These are phyloP conservation scores for Murraya koenigii DNA, from an alignment of 345 rosid genomes.

Conservation along the genomic window DNA sequence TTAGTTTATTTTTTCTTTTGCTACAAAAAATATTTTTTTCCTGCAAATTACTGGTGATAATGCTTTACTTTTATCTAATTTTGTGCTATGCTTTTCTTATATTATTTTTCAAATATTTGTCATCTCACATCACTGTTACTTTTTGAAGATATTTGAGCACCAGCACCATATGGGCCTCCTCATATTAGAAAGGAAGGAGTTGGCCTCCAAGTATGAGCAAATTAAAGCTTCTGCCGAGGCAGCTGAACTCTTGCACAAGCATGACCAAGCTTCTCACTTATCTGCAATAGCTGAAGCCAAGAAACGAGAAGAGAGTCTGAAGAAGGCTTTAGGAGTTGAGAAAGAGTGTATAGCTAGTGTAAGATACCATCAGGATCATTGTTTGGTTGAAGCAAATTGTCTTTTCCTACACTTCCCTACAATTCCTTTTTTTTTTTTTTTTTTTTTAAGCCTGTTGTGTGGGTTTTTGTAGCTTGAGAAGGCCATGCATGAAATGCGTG, in stretches of 20 bases:
- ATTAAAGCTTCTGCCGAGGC: constrained; percentile 66
- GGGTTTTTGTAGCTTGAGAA: constrained; percentile 69
- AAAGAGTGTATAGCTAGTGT: constrained; percentile 90
- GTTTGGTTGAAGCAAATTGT: constrained; percentile 4
- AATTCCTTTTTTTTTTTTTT: background rate
- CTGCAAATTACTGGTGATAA: background rate
- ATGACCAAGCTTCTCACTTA: constrained; percentile 58
- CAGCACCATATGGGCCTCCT: constrained; percentile 97
- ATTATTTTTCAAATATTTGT: constrained; percentile 10
- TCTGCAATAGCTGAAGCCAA: constrained; percentile 71
- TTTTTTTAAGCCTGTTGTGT: background rate
- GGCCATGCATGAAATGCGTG: constrained; percentile 92
- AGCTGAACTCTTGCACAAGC: constrained; percentile 54
- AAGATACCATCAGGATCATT: constrained; percentile 23
- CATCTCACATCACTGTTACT: constrained; percentile 4
- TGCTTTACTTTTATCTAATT: background rate
- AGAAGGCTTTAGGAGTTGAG: constrained; percentile 81
- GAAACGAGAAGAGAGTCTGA: constrained; percentile 77
- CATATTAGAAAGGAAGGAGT: constrained; percentile 69
- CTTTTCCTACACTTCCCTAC: background rate
- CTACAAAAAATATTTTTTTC: background rate
- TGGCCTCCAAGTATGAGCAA: constrained; percentile 56
- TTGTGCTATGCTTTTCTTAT: background rate
- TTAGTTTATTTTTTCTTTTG: background rate
- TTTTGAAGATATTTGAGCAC: constrained; percentile 71